A percentile compares a stretch with the other conserved stretches of the same genome.
Conservation (phyloP, 1,284 basidiomycete species). For the Hemileia vastatrix region DNA sequence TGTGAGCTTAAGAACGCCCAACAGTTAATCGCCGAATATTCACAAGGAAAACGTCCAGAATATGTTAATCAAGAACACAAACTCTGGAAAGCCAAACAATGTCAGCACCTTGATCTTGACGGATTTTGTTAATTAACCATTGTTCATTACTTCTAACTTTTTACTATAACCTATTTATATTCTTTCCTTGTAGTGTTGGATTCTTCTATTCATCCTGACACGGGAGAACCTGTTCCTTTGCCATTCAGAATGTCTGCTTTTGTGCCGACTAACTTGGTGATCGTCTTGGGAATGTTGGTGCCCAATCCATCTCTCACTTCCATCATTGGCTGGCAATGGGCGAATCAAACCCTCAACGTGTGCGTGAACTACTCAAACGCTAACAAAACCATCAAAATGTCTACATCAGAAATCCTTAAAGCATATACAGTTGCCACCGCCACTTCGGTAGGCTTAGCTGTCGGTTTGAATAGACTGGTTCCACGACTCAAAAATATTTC, state of each 20-base stretch:
- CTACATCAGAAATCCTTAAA: slow-evolving; percentile 30
- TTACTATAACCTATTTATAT: neutral
- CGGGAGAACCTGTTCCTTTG: slow-evolving; percentile 47
- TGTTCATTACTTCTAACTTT: too few species aligned
- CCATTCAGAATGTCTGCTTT: slow-evolving; percentile 52
- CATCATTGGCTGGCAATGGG: slow-evolving; percentile 52
- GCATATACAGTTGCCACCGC: slow-evolving; percentile 50
- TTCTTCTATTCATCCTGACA: slow-evolving; percentile 48
- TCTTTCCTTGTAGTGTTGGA: slow-evolving; percentile 32
- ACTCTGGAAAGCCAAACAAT: slow-evolving; percentile 47
- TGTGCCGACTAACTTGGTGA: slow-evolving; percentile 51
- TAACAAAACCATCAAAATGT: slow-evolving; percentile 31
- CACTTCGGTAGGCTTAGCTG: slow-evolving; percentile 50
- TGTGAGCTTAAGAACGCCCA: slow-evolving; percentile 45
- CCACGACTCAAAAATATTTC: slow-evolving; percentile 43
- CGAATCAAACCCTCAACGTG: slow-evolving; percentile 50
- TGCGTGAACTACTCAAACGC: slow-evolving; percentile 39
- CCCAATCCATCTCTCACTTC: slow-evolving; percentile 44
- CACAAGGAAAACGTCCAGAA: slow-evolving; percentile 40
- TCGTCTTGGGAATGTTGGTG: slow-evolving; percentile 48
- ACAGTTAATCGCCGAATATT: slow-evolving; percentile 40
- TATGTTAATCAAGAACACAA: slow-evolving; percentile 35
- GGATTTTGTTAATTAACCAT: neutral
- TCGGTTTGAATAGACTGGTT: slow-evolving; percentile 49
- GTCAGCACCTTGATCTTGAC: slow-evolving; percentile 35